These are phyloP conservation scores for Yamadazyma nakazawae DNA, from an alignment of 805 yeast genomes.

Conservation along the genomic window DNA sequence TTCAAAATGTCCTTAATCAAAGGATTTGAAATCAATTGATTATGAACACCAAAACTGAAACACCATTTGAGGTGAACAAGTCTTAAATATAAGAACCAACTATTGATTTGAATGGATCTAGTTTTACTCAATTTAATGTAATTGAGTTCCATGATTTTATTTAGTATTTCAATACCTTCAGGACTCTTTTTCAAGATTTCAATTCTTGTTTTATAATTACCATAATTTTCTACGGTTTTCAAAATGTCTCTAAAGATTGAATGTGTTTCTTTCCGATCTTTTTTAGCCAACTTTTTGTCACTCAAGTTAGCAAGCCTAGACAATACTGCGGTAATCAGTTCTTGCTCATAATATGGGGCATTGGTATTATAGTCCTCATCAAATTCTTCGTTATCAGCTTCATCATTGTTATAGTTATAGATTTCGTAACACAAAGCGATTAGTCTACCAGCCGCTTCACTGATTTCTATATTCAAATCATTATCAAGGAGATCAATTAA, in stretches of 20 bases:
- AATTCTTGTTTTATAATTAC: slow-evolving; percentile 30
- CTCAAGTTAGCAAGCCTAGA: slow-evolving; percentile 48
- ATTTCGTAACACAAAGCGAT: slow-evolving; percentile 56
- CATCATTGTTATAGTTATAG: slow-evolving; percentile 41
- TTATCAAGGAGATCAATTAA: slow-evolving; percentile 42
- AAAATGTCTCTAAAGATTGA: slow-evolving; percentile 59
- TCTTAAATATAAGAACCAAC: slow-evolving; percentile 50
- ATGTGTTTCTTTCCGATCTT: slow-evolving; percentile 57
- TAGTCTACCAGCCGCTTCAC: slow-evolving; percentile 54
- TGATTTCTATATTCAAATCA: slow-evolving; percentile 41
- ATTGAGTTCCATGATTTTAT: slow-evolving; percentile 29
- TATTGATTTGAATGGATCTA: slow-evolving; percentile 43
- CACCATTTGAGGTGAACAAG: slow-evolving; percentile 49
- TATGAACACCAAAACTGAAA: slow-evolving; percentile 50
- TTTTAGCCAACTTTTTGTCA: slow-evolving; percentile 56
- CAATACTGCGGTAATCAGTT: slow-evolving; percentile 40
- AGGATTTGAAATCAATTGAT: slow-evolving; percentile 41
- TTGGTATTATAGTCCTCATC: slow-evolving; percentile 44
- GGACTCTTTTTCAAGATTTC: slow-evolving; percentile 35
- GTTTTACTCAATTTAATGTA: slow-evolving; percentile 44
- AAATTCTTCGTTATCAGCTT: slow-evolving; percentile 30
- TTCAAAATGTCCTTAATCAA: slow-evolving; percentile 33
- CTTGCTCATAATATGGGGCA: slow-evolving; percentile 54
- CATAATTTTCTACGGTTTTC: slow-evolving; percentile 43
- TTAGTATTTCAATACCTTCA: slow-evolving; percentile 31